Conservation (phyloP, 768 basidiomycete genomes). For the Tulasnella sp. region DNA sequence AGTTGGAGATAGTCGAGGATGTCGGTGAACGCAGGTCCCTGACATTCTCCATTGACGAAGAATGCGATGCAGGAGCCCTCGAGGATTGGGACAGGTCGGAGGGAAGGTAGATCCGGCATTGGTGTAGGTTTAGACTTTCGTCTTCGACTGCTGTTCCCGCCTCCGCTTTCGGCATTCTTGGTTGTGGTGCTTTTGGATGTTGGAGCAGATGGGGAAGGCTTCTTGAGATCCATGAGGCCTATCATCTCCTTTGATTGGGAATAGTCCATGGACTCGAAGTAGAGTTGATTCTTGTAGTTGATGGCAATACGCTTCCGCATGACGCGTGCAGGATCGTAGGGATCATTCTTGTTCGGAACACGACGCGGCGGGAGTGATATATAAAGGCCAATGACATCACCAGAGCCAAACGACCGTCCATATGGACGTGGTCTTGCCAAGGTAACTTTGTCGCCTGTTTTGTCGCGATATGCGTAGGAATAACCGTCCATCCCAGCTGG, state of each 20-base stretch:
- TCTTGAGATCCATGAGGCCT: conserved; percentile 56
- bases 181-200: conserved; percentile 54
- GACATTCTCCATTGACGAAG: conserved; percentile 81
- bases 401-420: conserved; percentile 56
- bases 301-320: conserved; percentile 86
- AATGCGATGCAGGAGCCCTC: conserved; percentile 66
- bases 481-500: conserved; percentile 92
- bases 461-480: conserved; percentile 84
- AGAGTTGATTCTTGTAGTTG: conserved; percentile 91
- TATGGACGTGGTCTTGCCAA: conserved; percentile 72
- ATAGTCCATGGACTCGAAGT: conserved; percentile 91
- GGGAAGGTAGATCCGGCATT: conserved; percentile 25
- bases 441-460: conserved; percentile 80
- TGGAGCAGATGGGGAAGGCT: conserved; percentile 32
- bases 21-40: conserved; percentile 74
- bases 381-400: conserved; percentile 88
- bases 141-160: conserved; percentile 27
- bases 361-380: conserved; percentile 69
- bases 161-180: conserved; percentile 29
- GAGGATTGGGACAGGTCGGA: conserved; percentile 55
- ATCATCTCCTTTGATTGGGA: conserved; percentile 83
- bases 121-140: conserved; percentile 22
- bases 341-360: conserved; percentile 45
- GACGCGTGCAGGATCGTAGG: conserved; percentile 67
- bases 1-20: conserved; percentile 84